A percentile compares a stretch with the other conserved stretches of the same genome.
phyloP scores from a whole-genome alignment of 257 asterid genomes.

The Nicotiana obtusifolia region DNA sequence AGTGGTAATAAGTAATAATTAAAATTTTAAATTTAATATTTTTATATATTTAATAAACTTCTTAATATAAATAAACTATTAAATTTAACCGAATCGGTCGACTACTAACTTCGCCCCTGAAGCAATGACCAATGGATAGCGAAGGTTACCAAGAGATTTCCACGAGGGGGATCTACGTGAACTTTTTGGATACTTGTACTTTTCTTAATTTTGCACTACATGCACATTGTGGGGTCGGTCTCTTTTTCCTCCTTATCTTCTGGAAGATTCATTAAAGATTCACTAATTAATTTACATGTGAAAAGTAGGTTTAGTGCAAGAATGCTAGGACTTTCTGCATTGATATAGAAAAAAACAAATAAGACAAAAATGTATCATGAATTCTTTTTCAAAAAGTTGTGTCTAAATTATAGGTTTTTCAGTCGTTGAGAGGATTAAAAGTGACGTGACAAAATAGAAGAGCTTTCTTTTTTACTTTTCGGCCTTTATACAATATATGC shows the following conservation, averaged over 20 bases:
- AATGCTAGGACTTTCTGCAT: neutral
- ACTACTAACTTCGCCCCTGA: too few relatives aligned
- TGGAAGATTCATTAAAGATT: neutral
- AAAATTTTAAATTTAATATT: too few relatives aligned
- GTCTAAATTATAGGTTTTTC: too few relatives aligned
- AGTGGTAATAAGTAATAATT: too few relatives aligned
- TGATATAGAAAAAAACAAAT: neutral
- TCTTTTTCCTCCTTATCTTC: neutral
- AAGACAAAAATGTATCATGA: neutral
- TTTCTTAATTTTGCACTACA: neutral
- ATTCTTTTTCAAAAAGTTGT: neutral
- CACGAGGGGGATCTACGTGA: neutral
- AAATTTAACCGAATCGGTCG: too few relatives aligned
- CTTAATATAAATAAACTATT: too few relatives aligned
- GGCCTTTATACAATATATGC: too few relatives aligned
- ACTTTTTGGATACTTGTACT: neutral
- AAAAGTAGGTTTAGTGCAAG: neutral
- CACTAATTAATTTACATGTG: neutral
- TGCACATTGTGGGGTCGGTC: neutral
- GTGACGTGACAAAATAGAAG: too few relatives aligned
- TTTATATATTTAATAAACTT: too few relatives aligned
- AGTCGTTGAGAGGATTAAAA: too few relatives aligned
- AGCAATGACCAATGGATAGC: neutral
- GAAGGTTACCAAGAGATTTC: neutral
- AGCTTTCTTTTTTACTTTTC: too few relatives aligned